These are phyloP conservation scores for Rhodotorula sp. DNA, from an alignment of 1,284 basidiomycete species.

Conservation along the genomic window DNA sequence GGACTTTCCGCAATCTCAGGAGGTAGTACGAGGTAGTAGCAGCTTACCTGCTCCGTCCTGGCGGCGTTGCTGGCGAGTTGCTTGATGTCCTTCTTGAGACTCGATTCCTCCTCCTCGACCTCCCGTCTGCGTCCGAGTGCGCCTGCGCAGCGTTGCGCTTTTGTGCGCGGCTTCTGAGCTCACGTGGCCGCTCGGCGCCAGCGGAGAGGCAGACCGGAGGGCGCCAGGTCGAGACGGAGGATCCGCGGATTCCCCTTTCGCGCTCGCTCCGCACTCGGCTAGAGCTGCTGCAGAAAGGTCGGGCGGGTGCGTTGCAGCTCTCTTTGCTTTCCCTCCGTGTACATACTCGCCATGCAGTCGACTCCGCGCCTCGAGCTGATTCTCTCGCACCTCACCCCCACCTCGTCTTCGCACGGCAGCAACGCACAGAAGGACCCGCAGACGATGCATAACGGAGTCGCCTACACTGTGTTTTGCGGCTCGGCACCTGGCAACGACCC, in stretches of 20 bases:
- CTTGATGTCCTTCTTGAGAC: not conserved
- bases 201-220: too few species aligned
- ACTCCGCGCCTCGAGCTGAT: not conserved
- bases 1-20: not conserved
- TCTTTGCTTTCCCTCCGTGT: too few species aligned
- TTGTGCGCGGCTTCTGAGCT: not conserved
- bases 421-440: not conserved
- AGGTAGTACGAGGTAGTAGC: not conserved
- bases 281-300: too few species aligned
- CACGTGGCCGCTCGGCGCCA: too few species aligned
- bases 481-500: conserved; percentile 46
- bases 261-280: too few species aligned
- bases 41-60: too few species aligned
- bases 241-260: not conserved
- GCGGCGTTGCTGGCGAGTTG: too few species aligned
- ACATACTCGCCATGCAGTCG: too few species aligned
- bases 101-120: not conserved
- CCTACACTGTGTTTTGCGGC: conserved; percentile 51
- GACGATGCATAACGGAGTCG: not conserved
- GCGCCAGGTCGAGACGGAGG: not conserved
- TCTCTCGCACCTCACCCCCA: not conserved
- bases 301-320: too few species aligned
- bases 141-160: not conserved
- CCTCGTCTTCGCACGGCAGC: not conserved
- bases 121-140: not conserved